Conservation (phyloP, 768 basidiomycete genomes). For the Boletus eberwhitei region DNA sequence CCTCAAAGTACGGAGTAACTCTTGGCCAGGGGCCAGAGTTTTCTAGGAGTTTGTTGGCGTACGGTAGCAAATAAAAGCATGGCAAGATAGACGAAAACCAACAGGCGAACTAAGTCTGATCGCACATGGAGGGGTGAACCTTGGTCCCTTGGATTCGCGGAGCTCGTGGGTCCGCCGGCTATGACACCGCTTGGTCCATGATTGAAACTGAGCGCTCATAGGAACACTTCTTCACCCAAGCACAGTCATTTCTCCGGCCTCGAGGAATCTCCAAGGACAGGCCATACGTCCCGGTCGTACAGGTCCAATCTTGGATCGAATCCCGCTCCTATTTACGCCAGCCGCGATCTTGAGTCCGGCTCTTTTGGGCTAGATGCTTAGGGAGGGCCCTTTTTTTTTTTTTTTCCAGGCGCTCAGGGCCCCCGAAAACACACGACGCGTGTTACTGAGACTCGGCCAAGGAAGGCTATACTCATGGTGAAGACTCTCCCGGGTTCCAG, state of each 20-base stretch:
- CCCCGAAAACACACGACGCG: constrained; percentile 27
- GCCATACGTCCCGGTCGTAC: constrained; percentile 9
- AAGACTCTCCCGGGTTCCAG: constrained; percentile 11
- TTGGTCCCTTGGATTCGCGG: constrained; percentile 32
- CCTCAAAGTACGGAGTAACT: constrained; percentile 15
- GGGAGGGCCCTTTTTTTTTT: constrained; percentile 18
- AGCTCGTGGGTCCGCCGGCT: constrained; percentile 27
- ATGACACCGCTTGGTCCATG: constrained; percentile 30
- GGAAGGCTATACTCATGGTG: constrained; percentile 31
- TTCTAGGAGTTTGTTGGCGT: constrained; percentile 29
- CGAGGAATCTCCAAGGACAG: constrained; percentile 47
- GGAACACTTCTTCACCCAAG: constrained; percentile 26
- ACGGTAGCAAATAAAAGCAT: constrained; percentile 32
- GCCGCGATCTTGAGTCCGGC: constrained; percentile 40
- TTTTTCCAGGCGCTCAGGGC: constrained; percentile 27
- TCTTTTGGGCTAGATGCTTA: constrained; percentile 45
- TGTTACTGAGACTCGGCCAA: constrained; percentile 27
- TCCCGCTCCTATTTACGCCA: constrained; percentile 40
- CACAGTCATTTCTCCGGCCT: constrained; percentile 36
- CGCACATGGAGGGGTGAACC: constrained; percentile 26
- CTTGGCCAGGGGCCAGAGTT: constrained; percentile 18
- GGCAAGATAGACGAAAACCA: constrained; percentile 28
- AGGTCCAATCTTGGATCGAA: constrained; percentile 34
- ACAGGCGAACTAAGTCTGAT: constrained; percentile 33
- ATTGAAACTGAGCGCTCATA: constrained; percentile 33